phyloP scores from a whole-genome alignment of 129 eudicot species.

The Chrysanthemum makinoi region DNA sequence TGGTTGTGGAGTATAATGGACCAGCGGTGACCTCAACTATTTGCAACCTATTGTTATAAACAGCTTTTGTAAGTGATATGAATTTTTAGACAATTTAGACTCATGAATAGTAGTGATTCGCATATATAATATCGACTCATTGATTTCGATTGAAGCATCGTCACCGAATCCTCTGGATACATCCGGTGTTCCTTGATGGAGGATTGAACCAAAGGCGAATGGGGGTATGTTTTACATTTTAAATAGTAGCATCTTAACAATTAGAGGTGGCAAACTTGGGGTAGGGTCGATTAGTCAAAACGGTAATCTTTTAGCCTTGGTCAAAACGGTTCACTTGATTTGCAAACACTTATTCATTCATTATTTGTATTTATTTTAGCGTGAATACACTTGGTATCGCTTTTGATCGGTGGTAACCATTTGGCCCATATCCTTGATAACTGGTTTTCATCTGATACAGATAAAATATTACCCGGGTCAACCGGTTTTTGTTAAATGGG shows the following conservation, averaged over 20 bases:
- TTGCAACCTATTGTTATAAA: too few relatives aligned
- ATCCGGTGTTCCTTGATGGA: conserved; percentile 95
- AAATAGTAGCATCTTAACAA: neutral
- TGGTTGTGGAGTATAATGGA: too few relatives aligned
- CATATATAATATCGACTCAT: neutral
- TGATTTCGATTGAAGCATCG: conserved; percentile 37
- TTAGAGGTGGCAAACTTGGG: neutral
- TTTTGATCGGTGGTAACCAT: neutral
- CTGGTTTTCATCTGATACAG: neutral
- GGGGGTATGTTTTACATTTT: conserved; percentile 66
- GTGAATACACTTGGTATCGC: neutral
- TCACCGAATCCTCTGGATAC: conserved; percentile 78
- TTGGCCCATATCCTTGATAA: neutral
- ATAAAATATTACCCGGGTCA: neutral
- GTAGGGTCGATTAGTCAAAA: neutral
- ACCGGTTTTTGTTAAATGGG: neutral
- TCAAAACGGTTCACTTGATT: too few relatives aligned
- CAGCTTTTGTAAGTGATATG: conserved; percentile 48
- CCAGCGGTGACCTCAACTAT: too few relatives aligned
- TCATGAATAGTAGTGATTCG: too few relatives aligned
- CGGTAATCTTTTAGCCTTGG: neutral
- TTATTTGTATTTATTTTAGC: neutral
- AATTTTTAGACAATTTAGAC: neutral
- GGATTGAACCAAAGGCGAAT: conserved; percentile 96
- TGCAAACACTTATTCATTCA: too few relatives aligned